These are phyloP conservation scores for Ceratobasidium sp. DNA, from an alignment of 1,284 basidiomycete species.

Conservation along the genomic window DNA sequence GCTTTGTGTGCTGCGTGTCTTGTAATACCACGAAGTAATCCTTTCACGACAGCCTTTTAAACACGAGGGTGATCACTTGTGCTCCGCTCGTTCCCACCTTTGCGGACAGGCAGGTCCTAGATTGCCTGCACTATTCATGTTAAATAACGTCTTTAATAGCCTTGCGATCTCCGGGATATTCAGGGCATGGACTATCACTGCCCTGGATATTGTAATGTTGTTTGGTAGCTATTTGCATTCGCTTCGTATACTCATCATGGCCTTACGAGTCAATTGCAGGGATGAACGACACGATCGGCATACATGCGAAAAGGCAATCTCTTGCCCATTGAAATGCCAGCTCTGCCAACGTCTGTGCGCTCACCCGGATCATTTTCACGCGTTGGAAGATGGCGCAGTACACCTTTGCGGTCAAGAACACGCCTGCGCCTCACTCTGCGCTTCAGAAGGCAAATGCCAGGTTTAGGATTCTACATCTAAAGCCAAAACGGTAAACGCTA, in stretches of 20 bases:
- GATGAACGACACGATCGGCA: neutral
- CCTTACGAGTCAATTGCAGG: slow-evolving; percentile 51
- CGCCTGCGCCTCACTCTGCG: slow-evolving; percentile 56
- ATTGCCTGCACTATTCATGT: slow-evolving; percentile 2
- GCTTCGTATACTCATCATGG: neutral
- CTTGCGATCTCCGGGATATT: slow-evolving; percentile 58
- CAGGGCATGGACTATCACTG: slow-evolving; percentile 56
- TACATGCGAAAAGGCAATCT: slow-evolving; percentile 49
- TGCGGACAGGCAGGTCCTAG: slow-evolving; percentile 62
- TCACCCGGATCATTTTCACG: slow-evolving; percentile 64
- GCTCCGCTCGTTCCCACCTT: slow-evolving; percentile 63
- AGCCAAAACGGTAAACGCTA: slow-evolving; percentile 55
- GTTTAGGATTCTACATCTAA: neutral
- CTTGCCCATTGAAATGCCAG: slow-evolving; percentile 65
- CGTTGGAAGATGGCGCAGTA: slow-evolving; percentile 55
- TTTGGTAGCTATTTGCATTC: slow-evolving; percentile 56
- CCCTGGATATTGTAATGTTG: slow-evolving; percentile 58
- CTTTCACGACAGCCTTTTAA: slow-evolving; percentile 57
- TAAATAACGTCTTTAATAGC: slow-evolving; percentile 53
- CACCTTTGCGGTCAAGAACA: slow-evolving; percentile 70
- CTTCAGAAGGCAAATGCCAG: slow-evolving; percentile 52
- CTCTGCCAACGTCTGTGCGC: slow-evolving; percentile 66
- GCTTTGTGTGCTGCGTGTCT: neutral
- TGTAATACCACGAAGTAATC: neutral
- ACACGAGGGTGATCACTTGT: slow-evolving; percentile 65